Evolutionary conservation across 2,329 filamentous ascomycete genomes (phyloP).

Genomic region (Helminthosporium solani): DNA sequence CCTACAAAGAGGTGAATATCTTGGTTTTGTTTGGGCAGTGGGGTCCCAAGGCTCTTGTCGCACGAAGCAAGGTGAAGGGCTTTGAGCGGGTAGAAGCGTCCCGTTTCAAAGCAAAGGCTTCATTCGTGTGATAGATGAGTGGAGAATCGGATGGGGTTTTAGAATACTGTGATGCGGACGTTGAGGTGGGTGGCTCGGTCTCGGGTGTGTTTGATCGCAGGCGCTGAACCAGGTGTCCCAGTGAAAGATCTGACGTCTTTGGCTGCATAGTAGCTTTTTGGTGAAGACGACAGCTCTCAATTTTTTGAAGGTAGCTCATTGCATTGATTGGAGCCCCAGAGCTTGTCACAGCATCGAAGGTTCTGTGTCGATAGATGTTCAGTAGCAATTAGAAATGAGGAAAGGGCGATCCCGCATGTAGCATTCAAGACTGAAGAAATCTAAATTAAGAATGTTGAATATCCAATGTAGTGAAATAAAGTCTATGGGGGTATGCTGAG

Average conservation of each 20-base stretch:
- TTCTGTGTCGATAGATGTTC: neutral
- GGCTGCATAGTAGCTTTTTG: no score
- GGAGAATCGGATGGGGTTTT: neutral
- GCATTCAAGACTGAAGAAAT: neutral
- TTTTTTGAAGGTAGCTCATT: no score
- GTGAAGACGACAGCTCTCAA: no score
- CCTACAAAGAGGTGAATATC: neutral
- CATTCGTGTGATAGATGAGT: neutral
- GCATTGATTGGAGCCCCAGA: no score
- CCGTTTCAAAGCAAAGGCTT: neutral
- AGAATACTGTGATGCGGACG: no score
- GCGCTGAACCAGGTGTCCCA: no score
- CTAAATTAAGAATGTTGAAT: slow-evolving; percentile 1
- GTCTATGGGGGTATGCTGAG: no score
- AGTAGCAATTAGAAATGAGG: neutral
- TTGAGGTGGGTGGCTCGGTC: no score
- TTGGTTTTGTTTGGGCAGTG: neutral
- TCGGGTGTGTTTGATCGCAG: no score
- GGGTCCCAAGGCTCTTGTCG: neutral
- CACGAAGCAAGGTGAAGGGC: neutral
- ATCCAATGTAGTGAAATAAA: no score
- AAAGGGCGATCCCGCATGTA: slow-evolving; percentile 3
- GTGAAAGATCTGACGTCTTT: no score
- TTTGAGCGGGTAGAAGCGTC: neutral
- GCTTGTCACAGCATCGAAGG: no score